Base-by-base conservation (phyloP, 2,329 filamentous ascomycete species). In the Periconia macrospinosa region DNA sequence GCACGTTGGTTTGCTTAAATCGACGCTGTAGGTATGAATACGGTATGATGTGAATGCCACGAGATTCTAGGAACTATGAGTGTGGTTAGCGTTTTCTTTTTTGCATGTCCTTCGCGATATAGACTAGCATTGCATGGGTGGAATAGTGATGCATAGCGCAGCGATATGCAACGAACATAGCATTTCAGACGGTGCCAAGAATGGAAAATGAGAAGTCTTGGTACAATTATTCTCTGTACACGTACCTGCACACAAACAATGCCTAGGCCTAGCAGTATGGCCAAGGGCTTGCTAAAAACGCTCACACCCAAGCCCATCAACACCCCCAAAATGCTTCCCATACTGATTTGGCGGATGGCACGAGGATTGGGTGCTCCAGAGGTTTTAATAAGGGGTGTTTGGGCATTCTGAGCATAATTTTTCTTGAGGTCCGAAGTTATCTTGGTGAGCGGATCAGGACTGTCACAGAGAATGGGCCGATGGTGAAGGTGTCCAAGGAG, bases 231-330 rank as follows among this genome's bases (percentile, higher is more conserved):
- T 37, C 15, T 37, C 11, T 37, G 5, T 30, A 37, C 53, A 64
- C 78, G 58, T 76, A 88, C 86, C 76, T 90, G 85, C 15, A 88
- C 66, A 30, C 83, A 78, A 14, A 89, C 76, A 20, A 90, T 81
- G 10, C 86, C 73, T 13, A 90, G 66, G 0, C 89, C 88, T 18
- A 89, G 75, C 18, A 92, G 70, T 15, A 92, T 65, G 1, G 88
- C 86, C 45, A 92, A 75, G 1, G 87, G 84, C 67, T 84, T 85
- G 9, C 87, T 91, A 70, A 92, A 91, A 15, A 88, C 77, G 54
- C 86, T 85, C 23, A 92, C 80, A 0, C 87, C 75, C 30, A 92
- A 63, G 1, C 88, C 88, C 2, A 81, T 74, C 10, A 73, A 42
- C 30, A 73, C 61, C 3, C 68, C 79, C 30, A 78, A 58, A 55